phyloP scores from a whole-genome alignment of 257 asterid species.

The Orobanche coerulescens region DNA sequence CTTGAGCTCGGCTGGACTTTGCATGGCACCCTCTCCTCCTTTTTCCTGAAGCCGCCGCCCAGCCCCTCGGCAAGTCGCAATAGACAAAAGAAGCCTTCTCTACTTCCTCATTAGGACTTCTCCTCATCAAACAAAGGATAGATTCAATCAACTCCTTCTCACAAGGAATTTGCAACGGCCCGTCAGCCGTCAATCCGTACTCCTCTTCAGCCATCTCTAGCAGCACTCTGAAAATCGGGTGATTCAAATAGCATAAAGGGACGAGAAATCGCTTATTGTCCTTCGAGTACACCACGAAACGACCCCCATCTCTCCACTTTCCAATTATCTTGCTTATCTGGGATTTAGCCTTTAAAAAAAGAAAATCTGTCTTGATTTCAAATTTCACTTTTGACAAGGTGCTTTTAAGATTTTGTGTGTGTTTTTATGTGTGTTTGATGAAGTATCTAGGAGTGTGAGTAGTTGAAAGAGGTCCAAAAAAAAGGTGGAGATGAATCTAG shows the following conservation, averaged over 20 bases:
- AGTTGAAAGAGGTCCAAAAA: constrained; percentile 23
- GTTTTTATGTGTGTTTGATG: not conserved
- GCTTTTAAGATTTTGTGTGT: not conserved
- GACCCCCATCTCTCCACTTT: constrained; percentile 36
- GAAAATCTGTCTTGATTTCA: not conserved
- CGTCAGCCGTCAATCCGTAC: constrained; percentile 32
- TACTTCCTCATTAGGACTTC: constrained; percentile 17
- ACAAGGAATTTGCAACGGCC: constrained; percentile 39
- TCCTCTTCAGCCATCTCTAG: constrained; percentile 57
- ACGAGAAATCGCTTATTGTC: constrained; percentile 36
- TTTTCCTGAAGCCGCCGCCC: not conserved
- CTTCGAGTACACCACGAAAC: constrained; percentile 43
- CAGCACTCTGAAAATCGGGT: constrained; percentile 47
- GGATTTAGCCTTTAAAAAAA: constrained; percentile 11
- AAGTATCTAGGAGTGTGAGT: not conserved
- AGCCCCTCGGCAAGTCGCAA: constrained; percentile 17
- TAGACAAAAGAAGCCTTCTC: constrained; percentile 16
- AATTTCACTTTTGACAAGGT: not conserved
- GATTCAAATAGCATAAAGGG: constrained; percentile 35
- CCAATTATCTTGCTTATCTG: constrained; percentile 35
- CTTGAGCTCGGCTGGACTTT: constrained; percentile 15
- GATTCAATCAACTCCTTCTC: constrained; percentile 39
- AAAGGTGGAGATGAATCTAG: constrained; percentile 19
- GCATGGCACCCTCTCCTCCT: constrained; percentile 17
- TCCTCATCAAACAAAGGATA: constrained; percentile 26